These are phyloP conservation scores for Colletotrichum nymphaeae DNA, from an alignment of 2,329 filamentous ascomycete genomes.

Conservation along the genomic window DNA sequence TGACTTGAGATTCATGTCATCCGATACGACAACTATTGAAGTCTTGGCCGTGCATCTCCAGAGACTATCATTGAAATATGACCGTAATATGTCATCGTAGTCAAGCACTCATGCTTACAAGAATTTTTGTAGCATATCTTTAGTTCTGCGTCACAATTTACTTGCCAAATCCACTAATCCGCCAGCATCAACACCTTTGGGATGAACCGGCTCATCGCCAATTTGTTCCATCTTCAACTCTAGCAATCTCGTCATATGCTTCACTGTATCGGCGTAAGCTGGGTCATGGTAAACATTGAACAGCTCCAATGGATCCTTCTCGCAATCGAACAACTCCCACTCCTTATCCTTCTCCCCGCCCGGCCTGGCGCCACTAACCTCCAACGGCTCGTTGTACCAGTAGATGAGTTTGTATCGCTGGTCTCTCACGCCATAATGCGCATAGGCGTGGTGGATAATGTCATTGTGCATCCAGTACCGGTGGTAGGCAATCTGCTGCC, in stretches of 20 bases:
- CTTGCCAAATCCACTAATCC: neutral
- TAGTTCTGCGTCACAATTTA: slow-evolving; percentile 11
- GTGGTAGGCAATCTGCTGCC: slow-evolving; percentile 65
- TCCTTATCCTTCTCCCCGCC: slow-evolving; percentile 56
- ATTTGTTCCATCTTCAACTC: slow-evolving; percentile 64
- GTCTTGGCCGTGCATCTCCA: no score
- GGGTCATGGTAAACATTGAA: slow-evolving; percentile 57
- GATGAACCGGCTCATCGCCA: slow-evolving; percentile 56
- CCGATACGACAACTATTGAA: no score
- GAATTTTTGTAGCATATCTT: neutral
- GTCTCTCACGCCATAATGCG: slow-evolving; percentile 64
- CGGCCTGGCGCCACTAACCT: slow-evolving; percentile 54
- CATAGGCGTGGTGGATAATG: slow-evolving; percentile 59
- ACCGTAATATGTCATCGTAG: no score
- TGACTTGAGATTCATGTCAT: no score
- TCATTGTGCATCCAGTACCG: slow-evolving; percentile 68
- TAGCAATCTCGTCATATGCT: slow-evolving; percentile 52
- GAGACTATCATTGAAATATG: no score
- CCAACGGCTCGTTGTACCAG: slow-evolving; percentile 65
- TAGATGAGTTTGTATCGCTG: slow-evolving; percentile 67
- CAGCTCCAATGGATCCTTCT: slow-evolving; percentile 60
- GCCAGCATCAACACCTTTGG: neutral
- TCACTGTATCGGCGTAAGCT: slow-evolving; percentile 50
- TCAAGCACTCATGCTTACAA: neutral
- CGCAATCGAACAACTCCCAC: slow-evolving; percentile 66